A percentile compares a stretch with the other conserved stretches of the same genome.
phyloP scores from a whole-genome alignment of 2,329 filamentous ascomycete genomes.

The Diaporthe helianthi region DNA sequence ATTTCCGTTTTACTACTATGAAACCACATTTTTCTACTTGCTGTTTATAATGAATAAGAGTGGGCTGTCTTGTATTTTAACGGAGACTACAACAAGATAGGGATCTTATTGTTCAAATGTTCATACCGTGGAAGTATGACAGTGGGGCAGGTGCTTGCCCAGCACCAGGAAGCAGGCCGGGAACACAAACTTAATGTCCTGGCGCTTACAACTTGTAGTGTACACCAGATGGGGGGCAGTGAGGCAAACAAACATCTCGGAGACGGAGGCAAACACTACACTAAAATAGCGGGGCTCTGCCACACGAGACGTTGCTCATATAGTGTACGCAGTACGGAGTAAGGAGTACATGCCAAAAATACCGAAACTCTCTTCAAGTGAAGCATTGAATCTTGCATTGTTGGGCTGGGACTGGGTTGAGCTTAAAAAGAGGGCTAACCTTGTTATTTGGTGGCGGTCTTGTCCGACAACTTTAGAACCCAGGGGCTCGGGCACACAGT shows the following conservation, averaged over 20 bases:
- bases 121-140: no score
- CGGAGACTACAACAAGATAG: no score
- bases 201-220: not conserved
- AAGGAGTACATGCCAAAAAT: constrained; percentile 1
- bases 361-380: constrained; percentile 1
- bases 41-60: no score
- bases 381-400: constrained; percentile 11
- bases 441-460: not conserved
- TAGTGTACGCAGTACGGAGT: no score
- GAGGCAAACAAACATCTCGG: constrained; percentile 11
- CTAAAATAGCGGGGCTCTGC: not conserved
- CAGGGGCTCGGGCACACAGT: constrained; percentile 25
- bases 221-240: not conserved
- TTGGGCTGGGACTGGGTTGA: constrained; percentile 2
- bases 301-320: constrained; percentile 7
- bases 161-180: not conserved
- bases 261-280: constrained; percentile 5
- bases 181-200: not conserved
- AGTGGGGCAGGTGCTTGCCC: not conserved
- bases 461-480: constrained; percentile 4
- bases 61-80: no score
- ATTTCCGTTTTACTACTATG: no score
- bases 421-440: constrained; percentile 10
- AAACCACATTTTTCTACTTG: no score
- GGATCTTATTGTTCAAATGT: no score